Evolutionary conservation across 352 stramenopile species (phyloP).

Genomic region (Phytophthora brassicae): DNA sequence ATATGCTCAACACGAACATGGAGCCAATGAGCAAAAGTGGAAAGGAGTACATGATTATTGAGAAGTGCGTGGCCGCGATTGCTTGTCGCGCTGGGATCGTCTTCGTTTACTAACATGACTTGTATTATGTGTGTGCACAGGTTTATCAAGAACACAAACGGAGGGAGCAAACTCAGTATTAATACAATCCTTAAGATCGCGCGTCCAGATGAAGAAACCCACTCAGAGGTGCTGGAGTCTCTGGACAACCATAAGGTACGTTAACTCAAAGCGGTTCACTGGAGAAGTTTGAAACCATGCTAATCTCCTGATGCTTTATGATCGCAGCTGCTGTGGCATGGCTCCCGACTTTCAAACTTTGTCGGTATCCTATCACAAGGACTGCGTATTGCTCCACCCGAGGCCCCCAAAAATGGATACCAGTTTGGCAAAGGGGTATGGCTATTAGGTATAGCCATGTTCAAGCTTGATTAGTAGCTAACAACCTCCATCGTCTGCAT

Average conservation of each 20-base stretch:
- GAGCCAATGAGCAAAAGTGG: slow-evolving; percentile 33
- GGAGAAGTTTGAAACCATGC: neutral
- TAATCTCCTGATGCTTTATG: neutral
- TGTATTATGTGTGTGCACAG: too few species aligned
- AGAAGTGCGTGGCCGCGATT: slow-evolving; percentile 30
- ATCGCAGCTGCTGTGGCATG: slow-evolving; percentile 58
- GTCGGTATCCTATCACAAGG: slow-evolving; percentile 70
- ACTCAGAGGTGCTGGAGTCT: slow-evolving; percentile 36
- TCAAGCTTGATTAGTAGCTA: neutral
- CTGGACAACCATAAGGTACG: slow-evolving; percentile 61
- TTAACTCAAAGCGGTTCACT: neutral
- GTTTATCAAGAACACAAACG: slow-evolving; percentile 57
- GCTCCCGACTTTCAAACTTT: slow-evolving; percentile 58
- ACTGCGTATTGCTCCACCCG: slow-evolving; percentile 66
- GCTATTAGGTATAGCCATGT: neutral
- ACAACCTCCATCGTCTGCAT: neutral
- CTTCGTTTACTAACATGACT: neutral
- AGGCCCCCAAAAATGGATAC: slow-evolving; percentile 68
- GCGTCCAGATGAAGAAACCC: slow-evolving; percentile 44
- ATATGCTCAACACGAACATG: slow-evolving; percentile 53
- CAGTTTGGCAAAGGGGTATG: slow-evolving; percentile 71
- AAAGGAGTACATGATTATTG: slow-evolving; percentile 58
- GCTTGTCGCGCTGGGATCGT: neutral
- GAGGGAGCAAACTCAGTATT: slow-evolving; percentile 47
- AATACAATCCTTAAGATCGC: slow-evolving; percentile 54